Base-by-base conservation (phyloP, 352 stramenopile genomes). In the Globisporangium rhizosaccharum region DNA sequence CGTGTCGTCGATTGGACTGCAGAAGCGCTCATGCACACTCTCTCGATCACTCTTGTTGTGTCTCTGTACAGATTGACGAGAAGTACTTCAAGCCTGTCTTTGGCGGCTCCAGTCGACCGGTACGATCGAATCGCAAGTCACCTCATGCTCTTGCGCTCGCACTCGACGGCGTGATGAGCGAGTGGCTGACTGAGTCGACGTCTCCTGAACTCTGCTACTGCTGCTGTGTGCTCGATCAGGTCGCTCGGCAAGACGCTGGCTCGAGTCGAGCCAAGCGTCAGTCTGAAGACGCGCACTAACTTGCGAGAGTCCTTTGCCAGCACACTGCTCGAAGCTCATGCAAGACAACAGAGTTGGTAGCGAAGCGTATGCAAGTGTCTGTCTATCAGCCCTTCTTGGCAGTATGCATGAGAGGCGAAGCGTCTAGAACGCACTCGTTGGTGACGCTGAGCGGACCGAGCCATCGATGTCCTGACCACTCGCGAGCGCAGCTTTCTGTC, bases 71-170 rank as follows among this genome's bases (percentile, higher is more conserved):
- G 79, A 53, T 90, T 42, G 80, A 90, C 33, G 76, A 88, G 37
- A 72, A 66, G 42, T 90, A 88, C 51, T 66, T 90, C 50, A 87
- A 90, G 59, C 80, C 80, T 4, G 44, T 86, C 10, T 88, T 90
- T 61, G 78, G 80, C 1, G 80, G 78, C 17, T 79, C 73, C 3
- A 59, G 58, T 28, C 65, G 65, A 25, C 67, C 37, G 36, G 51
- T 46, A 42, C 15, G 28, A 33, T 33, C 28, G 28, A 33, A 33
- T 33, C 46, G 20, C 28, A 33, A 33, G 37, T 44, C 37, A 15
- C 9, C 8, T 5, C 18, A 3, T 26, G 26, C 23, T 53, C 23
- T 23, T 41, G 46, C 25, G 46, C 23, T 51, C 46, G n/a, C 25
- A 20, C 2, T 46, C 33, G 33, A 39, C 33, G 10, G 33, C 1